A percentile compares a stretch with the other conserved stretches of the same genome.
Evolutionary conservation across 208 protist genomes (phyloP).

Genomic region (Leishmania gerbilli): DNA sequence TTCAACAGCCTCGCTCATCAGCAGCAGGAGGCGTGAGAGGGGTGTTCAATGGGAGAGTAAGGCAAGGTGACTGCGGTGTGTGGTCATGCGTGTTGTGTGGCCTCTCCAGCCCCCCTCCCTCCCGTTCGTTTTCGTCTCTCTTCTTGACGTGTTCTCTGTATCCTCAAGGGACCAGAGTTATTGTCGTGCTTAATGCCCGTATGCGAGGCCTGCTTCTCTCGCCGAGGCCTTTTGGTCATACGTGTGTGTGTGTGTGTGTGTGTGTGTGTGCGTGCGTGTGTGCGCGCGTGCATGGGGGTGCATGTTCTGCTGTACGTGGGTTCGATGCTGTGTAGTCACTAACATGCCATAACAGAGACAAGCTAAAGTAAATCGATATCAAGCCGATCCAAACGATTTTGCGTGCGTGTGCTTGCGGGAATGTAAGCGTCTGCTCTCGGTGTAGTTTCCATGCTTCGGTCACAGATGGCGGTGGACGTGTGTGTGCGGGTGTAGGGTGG

Average conservation of each 20-base stretch:
- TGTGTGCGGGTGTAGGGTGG: neutral
- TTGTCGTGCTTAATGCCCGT: neutral
- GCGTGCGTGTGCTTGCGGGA: neutral
- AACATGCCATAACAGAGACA: neutral
- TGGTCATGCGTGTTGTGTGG: neutral
- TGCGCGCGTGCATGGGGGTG: neutral
- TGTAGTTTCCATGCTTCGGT: neutral
- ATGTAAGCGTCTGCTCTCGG: neutral
- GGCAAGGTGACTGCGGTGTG: neutral
- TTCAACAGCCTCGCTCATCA: constrained; percentile 56
- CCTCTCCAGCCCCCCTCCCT: neutral
- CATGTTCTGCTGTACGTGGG: neutral
- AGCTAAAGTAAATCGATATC: neutral
- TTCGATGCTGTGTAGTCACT: neutral
- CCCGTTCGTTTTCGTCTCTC: neutral
- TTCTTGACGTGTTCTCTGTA: neutral
- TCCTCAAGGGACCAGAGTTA: neutral
- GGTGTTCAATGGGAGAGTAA: neutral
- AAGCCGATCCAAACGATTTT: neutral
- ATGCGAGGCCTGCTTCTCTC: neutral
- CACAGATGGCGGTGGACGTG: neutral
- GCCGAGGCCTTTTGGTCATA: too few relatives aligned
- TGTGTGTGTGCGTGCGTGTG: too few relatives aligned
- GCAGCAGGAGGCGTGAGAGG: constrained; percentile 2
- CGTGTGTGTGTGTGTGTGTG: neutral